phyloP scores from a whole-genome alignment of 148 eudicot species.

The Beta vulgaris region DNA sequence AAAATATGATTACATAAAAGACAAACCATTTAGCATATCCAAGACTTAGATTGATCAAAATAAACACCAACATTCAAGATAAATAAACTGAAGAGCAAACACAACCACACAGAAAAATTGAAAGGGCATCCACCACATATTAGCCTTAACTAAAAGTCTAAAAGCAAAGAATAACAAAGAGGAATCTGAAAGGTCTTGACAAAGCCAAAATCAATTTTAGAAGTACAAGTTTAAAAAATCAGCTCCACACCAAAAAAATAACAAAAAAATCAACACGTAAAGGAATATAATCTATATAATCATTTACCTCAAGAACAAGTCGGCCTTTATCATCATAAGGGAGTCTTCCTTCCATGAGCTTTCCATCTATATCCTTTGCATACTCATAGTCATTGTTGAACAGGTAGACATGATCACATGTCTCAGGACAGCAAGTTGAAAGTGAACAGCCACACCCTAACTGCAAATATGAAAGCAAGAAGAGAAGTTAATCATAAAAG shows the following conservation, averaged over 20 bases:
- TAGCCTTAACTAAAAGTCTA: too few relatives aligned
- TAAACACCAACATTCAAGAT: not conserved
- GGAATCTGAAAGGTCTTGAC: not conserved
- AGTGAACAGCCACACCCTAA: conserved; percentile 71
- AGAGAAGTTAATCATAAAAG: not conserved
- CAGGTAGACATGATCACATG: conserved; percentile 93
- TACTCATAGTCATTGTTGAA: conserved; percentile 84
- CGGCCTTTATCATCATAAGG: conserved; percentile 84
- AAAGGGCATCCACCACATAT: not conserved
- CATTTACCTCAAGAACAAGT: conserved; percentile 66
- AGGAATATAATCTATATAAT: not conserved
- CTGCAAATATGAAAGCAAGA: conserved; percentile 52
- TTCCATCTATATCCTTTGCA: conserved; percentile 80
- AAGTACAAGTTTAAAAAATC: too few relatives aligned
- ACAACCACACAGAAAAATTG: not conserved
- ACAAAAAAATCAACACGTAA: not conserved
- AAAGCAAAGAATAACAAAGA: not conserved
- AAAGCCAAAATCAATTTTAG: not conserved
- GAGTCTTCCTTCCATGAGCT: conserved; percentile 74
- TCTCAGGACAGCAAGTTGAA: conserved; percentile 65
- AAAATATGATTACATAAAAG: not conserved
- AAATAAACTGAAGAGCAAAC: not conserved
- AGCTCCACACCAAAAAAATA: not conserved
- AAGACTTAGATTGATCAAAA: not conserved
- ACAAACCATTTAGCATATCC: not conserved